Percentiles rank a stretch among this genome's conserved stretches.
These are phyloP conservation scores for Colletotrichum melonis DNA, from an alignment of 2,329 filamentous ascomycete species.

Conservation along the genomic window DNA sequence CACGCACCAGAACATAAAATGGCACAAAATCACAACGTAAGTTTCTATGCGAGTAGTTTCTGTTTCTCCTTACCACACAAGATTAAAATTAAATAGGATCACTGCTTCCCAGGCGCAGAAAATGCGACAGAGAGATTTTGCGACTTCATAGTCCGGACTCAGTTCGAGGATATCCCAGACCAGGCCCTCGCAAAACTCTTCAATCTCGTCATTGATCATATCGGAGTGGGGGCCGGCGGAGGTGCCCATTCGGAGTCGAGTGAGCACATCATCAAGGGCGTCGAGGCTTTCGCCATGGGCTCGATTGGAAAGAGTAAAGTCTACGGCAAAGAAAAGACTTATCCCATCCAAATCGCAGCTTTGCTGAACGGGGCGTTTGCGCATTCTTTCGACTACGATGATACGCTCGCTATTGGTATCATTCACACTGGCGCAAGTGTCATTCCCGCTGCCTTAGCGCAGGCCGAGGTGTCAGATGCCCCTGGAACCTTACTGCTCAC, in stretches of 20 bases:
- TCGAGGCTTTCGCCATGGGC: conserved; percentile 40
- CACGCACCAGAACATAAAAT: neutral
- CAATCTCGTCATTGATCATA: conserved; percentile 40
- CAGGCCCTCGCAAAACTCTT: conserved; percentile 36
- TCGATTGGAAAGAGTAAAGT: conserved; percentile 44
- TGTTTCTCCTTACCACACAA: neutral
- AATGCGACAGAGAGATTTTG: conserved; percentile 10
- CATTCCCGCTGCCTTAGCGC: conserved; percentile 47
- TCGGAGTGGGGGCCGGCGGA: conserved; percentile 41
- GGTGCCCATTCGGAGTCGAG: conserved; percentile 39
- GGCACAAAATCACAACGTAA: neutral
- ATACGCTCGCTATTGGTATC: conserved; percentile 54
- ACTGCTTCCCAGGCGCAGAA: neutral
- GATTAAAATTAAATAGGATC: neutral
- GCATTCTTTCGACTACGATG: conserved; percentile 57
- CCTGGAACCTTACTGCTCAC: conserved; percentile 5
- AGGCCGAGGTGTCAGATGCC: conserved; percentile 34
- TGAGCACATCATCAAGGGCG: conserved; percentile 47
- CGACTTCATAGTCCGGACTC: neutral
- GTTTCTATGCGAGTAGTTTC: neutral
- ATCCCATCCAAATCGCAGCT: conserved; percentile 51
- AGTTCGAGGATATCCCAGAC: conserved; percentile 3
- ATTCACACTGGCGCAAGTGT: conserved; percentile 54
- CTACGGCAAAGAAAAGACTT: conserved; percentile 45
- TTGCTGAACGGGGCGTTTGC: conserved; percentile 54